These are phyloP conservation scores for Xerocomus brunneocitrinus DNA, from an alignment of 768 basidiomycete genomes.

Conservation along the genomic window DNA sequence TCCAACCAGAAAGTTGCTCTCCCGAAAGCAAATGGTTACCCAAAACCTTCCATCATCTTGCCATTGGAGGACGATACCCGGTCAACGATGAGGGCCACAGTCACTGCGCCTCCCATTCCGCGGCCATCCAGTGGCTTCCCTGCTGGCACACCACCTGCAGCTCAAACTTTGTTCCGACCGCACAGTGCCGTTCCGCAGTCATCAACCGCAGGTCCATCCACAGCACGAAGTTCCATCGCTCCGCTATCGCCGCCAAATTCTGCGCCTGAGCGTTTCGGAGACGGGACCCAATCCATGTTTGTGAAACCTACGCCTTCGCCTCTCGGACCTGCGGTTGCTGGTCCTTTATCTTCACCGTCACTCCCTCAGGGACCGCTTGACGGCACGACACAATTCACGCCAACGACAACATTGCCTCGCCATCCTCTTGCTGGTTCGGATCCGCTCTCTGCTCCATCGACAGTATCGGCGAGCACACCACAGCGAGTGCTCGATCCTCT, in stretches of 20 bases:
- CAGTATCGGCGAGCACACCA: slow-evolving; percentile 20
- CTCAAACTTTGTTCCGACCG: slow-evolving; percentile 26
- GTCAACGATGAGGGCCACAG: slow-evolving; percentile 18
- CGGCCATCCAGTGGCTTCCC: slow-evolving; percentile 19
- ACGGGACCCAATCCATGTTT: slow-evolving; percentile 82
- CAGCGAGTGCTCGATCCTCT: slow-evolving; percentile 54
- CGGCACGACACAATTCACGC: slow-evolving; percentile 4
- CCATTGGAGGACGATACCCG: slow-evolving; percentile 59
- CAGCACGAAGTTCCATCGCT: slow-evolving; percentile 15
- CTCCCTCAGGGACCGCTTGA: slow-evolving; percentile 20
- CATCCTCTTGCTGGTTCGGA: slow-evolving; percentile 17
- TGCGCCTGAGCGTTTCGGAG: slow-evolving; percentile 59
- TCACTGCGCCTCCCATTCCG: slow-evolving; percentile 22
- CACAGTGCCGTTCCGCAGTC: slow-evolving; percentile 40
- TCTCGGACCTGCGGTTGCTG: slow-evolving; percentile 30
- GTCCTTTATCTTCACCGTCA: slow-evolving; percentile 35
- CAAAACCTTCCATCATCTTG: slow-evolving; percentile 57
- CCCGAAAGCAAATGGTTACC: slow-evolving; percentile 43
- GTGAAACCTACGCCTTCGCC: slow-evolving; percentile 45
- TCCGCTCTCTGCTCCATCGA: slow-evolving; percentile 11
- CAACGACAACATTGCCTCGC: slow-evolving; percentile 5
- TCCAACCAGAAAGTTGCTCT: slow-evolving; percentile 58
- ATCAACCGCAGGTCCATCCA: slow-evolving; percentile 54
- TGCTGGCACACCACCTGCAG: slow-evolving; percentile 11
- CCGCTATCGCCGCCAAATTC: slow-evolving; percentile 30